Evolutionary conservation across 441 rosid genomes (phyloP), one percentile per base, ranked within the genome.

Genomic region (Pelargonium australe): DNA sequence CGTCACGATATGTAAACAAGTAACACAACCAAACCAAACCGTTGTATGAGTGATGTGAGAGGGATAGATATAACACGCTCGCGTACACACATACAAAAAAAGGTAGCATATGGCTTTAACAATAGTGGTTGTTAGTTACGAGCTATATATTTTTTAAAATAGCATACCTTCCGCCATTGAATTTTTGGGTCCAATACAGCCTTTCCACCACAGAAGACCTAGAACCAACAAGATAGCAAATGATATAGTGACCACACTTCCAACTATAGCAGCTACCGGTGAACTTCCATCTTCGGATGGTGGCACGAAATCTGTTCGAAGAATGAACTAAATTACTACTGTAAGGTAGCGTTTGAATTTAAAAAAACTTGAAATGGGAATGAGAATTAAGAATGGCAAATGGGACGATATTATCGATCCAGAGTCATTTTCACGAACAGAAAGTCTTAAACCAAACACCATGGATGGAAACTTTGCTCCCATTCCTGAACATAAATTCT

Each of bases 141-240:
- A 25, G 2, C 31, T 25, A 25, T n/a, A n/a, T n/a, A n/a, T 20
- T 25, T 25, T 25, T 25, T 25, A 25, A 2, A 25, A 25, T 25
- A 25, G 31, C 31, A 2, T 70, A 86, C 86, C 86, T 78, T 77
- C 58, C 31, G 76, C 82, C 78, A 78, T 62, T 58, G 64, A 63
- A 75, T 79, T 70, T 70, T 78, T 81, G n/a, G 71, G 79, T 49
- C 83, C 66, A 23, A 72, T 60, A 75, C 80, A 77, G 12, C 84
- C 75, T 64, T 55, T 76, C 84, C 82, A 80, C 86, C 87, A 85
- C 40, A 86, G 74, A 5, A 81, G 68, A 1, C 47, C 68, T 45
- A 76, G 67, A 72, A 79, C 44, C 63, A 86, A 73, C 63, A 81
- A 65, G 69, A 81, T 34, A 60, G 69, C 62, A 64, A 70, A 65